These are phyloP conservation scores for Thalassiosira hispida DNA, from an alignment of 352 stramenopile species.

Conservation along the genomic window DNA sequence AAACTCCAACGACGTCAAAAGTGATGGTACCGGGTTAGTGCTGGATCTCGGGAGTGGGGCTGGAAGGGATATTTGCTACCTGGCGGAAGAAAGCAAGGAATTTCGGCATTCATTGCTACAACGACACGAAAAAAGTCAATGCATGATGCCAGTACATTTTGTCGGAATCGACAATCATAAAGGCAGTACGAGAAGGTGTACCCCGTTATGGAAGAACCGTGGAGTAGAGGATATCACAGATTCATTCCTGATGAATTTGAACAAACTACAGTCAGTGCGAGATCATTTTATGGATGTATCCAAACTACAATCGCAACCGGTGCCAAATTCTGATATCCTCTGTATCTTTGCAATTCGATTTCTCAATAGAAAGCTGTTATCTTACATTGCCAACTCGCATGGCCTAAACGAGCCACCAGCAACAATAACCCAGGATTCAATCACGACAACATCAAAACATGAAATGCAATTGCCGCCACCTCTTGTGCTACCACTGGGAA, in stretches of 20 bases:
- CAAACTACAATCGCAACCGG: constrained; percentile 2
- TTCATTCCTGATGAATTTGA: constrained; percentile 53
- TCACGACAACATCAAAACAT: constrained; percentile 10
- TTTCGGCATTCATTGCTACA: constrained; percentile 25
- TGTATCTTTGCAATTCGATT: constrained; percentile 71
- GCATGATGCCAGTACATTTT: constrained; percentile 39
- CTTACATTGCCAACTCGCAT: constrained; percentile 48
- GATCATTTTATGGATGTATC: constrained; percentile 27
- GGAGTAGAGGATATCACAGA: constrained; percentile 50
- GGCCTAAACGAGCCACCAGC: neutral
- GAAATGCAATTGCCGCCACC: constrained; percentile 15
- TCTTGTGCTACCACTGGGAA: constrained; percentile 37
- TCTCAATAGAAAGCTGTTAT: constrained; percentile 70
- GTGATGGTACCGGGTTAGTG: constrained; percentile 33
- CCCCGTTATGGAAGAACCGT: constrained; percentile 64
- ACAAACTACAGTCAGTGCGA: constrained; percentile 48
- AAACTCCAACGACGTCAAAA: neutral
- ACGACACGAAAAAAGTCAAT: constrained; percentile 14
- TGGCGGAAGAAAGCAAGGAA: constrained; percentile 73
- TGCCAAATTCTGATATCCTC: constrained; percentile 11
- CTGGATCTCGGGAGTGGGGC: constrained; percentile 79
- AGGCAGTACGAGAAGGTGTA: constrained; percentile 53
- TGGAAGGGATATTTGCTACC: constrained; percentile 76
- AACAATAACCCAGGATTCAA: neutral
- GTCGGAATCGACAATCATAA: constrained; percentile 78